Evolutionary conservation across 2,329 filamentous ascomycete genomes (phyloP), one percentile per base, ranked within the genome.

Genomic region (Teratosphaeria destructans): DNA sequence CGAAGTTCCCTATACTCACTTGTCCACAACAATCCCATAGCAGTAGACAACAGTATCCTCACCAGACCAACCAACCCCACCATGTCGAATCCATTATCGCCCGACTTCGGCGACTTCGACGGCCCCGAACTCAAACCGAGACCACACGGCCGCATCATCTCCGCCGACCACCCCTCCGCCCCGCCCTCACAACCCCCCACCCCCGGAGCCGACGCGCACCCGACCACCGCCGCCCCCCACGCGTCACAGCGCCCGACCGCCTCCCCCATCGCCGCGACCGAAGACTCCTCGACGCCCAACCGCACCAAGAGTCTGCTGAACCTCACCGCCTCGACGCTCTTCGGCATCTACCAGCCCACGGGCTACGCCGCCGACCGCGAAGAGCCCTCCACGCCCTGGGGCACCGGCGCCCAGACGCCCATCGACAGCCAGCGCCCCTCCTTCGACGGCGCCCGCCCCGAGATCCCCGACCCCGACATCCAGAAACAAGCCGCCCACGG

Each of bases 281-380:
- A 70, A 32, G 68, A 66, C 23, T 61, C 59, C 23, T 58, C 78
- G 84, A 64, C 86, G 1, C 70, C 71, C 52, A 66, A 82, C 70
- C 85, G 89, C 60, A 88, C 86, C 27, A 85, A 87, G 64, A 96
- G 90, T 10, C 83, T 90, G 60, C 78, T 91, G 70, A 95, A 96
- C 71, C 81, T 99, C 61, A 96, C 90, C 3, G 87, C 89, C 10
- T 92, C 90, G 2, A 96, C 94, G 0, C 82, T 99, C 5, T 89
- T 88, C 66, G 93, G 94, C 58, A 99, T 99, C 68, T 99, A 95
- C 78, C 86, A 85, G 11, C 85, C 85, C 6, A 83, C 83, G 0
- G 80, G 81, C 35, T 82, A 82, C 53, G 74, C 74, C 63, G 75
- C 81, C 78, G 58, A 67, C 68, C 61, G 83, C 84, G 64, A 85